Percentiles rank a stretch among this genome's conserved stretches.
These are phyloP conservation scores for Stemphylium vesicarium DNA, from an alignment of 2,329 filamentous ascomycete species.

Conservation along the genomic window DNA sequence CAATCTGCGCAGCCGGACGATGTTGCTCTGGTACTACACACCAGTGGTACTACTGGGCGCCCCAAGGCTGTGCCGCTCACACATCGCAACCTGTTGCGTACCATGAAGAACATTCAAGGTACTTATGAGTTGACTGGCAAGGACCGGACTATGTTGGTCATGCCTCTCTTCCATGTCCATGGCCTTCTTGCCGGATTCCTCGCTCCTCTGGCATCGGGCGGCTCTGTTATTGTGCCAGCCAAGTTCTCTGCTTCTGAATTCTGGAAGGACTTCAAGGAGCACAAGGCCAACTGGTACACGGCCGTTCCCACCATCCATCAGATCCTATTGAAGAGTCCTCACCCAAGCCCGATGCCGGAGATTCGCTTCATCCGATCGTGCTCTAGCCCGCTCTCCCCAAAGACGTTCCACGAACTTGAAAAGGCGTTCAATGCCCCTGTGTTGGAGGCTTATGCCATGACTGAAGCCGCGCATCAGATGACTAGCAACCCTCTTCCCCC, in stretches of 20 bases:
- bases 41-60: constrained; percentile 81
- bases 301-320: constrained; percentile 94
- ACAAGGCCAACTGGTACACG: constrained; percentile 89
- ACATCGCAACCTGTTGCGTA: constrained; percentile 79
- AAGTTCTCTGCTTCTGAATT: constrained; percentile 85
- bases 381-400: constrained; percentile 82
- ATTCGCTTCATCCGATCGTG: constrained; percentile 91
- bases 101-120: constrained; percentile 81
- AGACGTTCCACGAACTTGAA: constrained; percentile 80
- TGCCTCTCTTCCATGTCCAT: constrained; percentile 91
- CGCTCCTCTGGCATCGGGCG: constrained; percentile 75
- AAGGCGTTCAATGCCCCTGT: constrained; percentile 78
- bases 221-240: constrained; percentile 77
- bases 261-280: constrained; percentile 75
- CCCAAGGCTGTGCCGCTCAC: constrained; percentile 84
- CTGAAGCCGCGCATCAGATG: constrained; percentile 86
- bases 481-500: constrained; percentile 70
- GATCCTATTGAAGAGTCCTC: constrained; percentile 77
- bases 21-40: constrained; percentile 81
- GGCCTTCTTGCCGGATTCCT: constrained; percentile 85
- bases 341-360: constrained; percentile 69
- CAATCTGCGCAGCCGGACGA: constrained; percentile 73
- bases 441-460: constrained; percentile 91
- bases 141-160: constrained; percentile 84
- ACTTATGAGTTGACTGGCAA: constrained; percentile 74